Base-by-base conservation (phyloP, 2,329 filamentous ascomycete genomes). In the Calonectria pauciramosa region DNA sequence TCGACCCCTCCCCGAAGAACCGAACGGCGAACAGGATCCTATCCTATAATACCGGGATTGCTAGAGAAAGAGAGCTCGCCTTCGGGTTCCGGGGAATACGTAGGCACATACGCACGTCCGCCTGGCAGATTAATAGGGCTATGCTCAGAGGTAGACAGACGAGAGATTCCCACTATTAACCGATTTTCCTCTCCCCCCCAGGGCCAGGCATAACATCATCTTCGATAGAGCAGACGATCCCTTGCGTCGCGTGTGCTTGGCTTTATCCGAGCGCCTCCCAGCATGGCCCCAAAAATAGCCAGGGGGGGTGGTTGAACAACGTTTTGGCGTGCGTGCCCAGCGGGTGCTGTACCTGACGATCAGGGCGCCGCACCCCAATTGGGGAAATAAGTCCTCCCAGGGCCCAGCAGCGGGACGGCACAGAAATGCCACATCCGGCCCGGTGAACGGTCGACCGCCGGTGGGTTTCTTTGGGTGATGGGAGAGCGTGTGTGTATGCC, bases 271-370 rank as follows among this genome's bases (percentile, higher is more conserved):
- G 44, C 26, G 65, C 34, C 44, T 59, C 72, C 30, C 60, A 36
- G 44, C 52, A n/a, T 32, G 16, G 30, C 44, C 26, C 73, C 73
- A 75, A 75, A 75, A 75, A 75, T 75, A 75, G 73, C 51, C 69
- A 20, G 30, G 54, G 56, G n/a, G 5, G 34, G 38, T 47, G 44
- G 34, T 28, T 20, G 3, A 44, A 32, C 60, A 65, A 47, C 38
- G 38, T 44, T 34, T 30, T 54, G 51, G 30, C 51, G 26, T 23
- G 51, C 18, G 51, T 54, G 51, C 51, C 26, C 51, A 32, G 51
- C 14, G 14, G 38, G 60, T 47, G 38, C 60, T 10, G 41, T 44
- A 34, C 60, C 60, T 47, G 68, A 41, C 41, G 68, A 63, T 70
- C 68, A 52, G 54, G 66, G 52, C 47, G 26, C 67, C 11, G 51